These are phyloP conservation scores for Penicillium sp. DNA, from an alignment of 2,329 filamentous ascomycete genomes.

Conservation along the genomic window DNA sequence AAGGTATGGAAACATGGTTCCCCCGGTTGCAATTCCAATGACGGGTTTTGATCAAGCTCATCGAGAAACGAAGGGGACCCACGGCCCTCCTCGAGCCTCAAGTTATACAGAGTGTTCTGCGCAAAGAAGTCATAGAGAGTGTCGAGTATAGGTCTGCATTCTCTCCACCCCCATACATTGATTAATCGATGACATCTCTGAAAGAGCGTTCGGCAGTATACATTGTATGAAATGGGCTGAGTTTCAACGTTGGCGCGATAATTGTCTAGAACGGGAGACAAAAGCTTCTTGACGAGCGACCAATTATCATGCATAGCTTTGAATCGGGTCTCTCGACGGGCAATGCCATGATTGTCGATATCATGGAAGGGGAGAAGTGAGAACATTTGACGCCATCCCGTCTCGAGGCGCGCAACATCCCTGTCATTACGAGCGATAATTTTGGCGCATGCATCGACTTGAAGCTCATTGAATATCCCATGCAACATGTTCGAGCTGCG, in stretches of 20 bases:
- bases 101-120: constrained; percentile 54
- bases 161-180: constrained; percentile 60
- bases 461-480: constrained; percentile 49
- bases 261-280: constrained; percentile 52
- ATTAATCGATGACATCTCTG: constrained; percentile 59
- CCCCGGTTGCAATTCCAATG: constrained; percentile 49
- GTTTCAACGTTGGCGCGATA: constrained; percentile 49
- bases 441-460: constrained; percentile 37
- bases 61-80: constrained; percentile 61
- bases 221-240: constrained; percentile 54
- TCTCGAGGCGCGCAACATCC: constrained; percentile 41
- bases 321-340: constrained; percentile 47
- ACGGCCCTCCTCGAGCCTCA: constrained; percentile 55
- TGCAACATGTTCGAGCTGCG: constrained; percentile 33
- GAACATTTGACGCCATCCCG: constrained; percentile 52
- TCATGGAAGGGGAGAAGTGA: constrained; percentile 58
- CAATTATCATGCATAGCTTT: constrained; percentile 53
- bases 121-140: constrained; percentile 64
- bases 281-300: constrained; percentile 51
- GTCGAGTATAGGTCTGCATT: constrained; percentile 58
- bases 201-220: constrained; percentile 57
- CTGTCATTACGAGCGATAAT: constrained; percentile 29
- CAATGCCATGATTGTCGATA: constrained; percentile 55
- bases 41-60: constrained; percentile 49
- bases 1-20: constrained; percentile 64